phyloP scores from a whole-genome alignment of 1,284 basidiomycete species.

The Phellopilus nigrolimitatus region DNA sequence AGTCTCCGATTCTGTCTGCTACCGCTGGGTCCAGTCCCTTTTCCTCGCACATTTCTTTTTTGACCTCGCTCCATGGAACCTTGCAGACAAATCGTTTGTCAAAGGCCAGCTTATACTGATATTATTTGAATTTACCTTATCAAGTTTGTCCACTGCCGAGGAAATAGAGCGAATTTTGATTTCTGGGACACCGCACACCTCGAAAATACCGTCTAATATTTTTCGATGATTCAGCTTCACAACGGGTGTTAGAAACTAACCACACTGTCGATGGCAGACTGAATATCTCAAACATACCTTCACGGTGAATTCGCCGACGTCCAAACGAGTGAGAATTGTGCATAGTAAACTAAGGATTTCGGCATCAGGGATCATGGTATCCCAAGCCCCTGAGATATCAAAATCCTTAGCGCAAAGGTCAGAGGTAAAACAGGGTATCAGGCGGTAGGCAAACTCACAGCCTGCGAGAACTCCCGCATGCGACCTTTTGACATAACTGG shows the following conservation, averaged over 20 bases:
- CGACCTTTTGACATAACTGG: constrained; percentile 98
- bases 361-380: constrained; percentile 96
- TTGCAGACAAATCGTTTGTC: constrained; percentile 28
- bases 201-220: constrained; percentile 96
- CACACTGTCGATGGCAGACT: background rate
- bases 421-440: constrained; percentile 2
- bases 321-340: constrained; percentile 78
- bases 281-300: constrained; percentile 79
- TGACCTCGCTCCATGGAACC: constrained; percentile 89
- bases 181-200: constrained; percentile 89
- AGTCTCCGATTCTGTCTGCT: constrained; percentile 95
- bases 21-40: constrained; percentile 84
- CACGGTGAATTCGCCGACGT: constrained; percentile 91
- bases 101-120: background rate
- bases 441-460: constrained; percentile 59
- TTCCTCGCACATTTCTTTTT: constrained; percentile 94
- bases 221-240: constrained; percentile 92
- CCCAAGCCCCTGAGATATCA: constrained; percentile 92
- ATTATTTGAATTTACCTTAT: constrained; percentile 84
- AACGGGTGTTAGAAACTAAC: background rate
- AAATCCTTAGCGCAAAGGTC: constrained; percentile 70
- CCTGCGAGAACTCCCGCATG: constrained; percentile 99
- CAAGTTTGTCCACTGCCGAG: constrained; percentile 97
- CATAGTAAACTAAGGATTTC: constrained; percentile 85
- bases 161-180: constrained; percentile 95